Evolutionary conservation across 2,329 filamentous ascomycete genomes (phyloP).

Genomic region (Xylaria sp.): DNA sequence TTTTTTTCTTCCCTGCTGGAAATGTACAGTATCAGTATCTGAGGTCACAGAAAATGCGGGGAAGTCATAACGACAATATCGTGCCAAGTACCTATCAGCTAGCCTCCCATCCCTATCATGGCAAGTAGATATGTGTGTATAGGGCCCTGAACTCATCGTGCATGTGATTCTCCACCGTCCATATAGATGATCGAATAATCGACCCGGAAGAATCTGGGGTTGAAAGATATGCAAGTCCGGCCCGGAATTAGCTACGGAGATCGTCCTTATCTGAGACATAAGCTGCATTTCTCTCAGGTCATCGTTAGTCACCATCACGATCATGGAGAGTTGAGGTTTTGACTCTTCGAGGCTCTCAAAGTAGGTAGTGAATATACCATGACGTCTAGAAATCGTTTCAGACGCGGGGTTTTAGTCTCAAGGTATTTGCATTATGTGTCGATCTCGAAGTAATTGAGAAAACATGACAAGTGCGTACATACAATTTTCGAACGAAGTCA

Average conservation of each 20-base stretch:
- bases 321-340: not conserved
- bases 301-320: slow-evolving; percentile 29
- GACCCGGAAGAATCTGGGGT: slow-evolving; percentile 14
- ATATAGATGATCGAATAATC: slow-evolving; percentile 6
- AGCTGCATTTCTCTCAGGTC: slow-evolving; percentile 23
- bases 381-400: not conserved
- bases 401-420: not conserved
- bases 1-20: not conserved
- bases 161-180: slow-evolving; percentile 17
- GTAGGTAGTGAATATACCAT: not conserved
- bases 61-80: slow-evolving; percentile 9
- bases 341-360: not conserved
- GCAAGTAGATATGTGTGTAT: not conserved
- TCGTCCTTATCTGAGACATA: slow-evolving; percentile 13
- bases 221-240: slow-evolving; percentile 7
- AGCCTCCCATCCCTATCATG: not conserved
- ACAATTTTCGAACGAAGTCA: slow-evolving; percentile 7
- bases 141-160: slow-evolving; percentile 23
- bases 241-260: slow-evolving; percentile 7
- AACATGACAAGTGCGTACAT: slow-evolving; percentile 4
- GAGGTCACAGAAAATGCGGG: slow-evolving; percentile 5
- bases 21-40: not conserved
- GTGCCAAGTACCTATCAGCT: slow-evolving; percentile 2
- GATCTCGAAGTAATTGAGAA: not conserved
- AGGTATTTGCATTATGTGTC: not conserved